A percentile compares a stretch with the other conserved stretches of the same genome.
phyloP scores from a whole-genome alignment of 371 early-diverging fungal species.

The Cokeromyces recurvatus region DNA sequence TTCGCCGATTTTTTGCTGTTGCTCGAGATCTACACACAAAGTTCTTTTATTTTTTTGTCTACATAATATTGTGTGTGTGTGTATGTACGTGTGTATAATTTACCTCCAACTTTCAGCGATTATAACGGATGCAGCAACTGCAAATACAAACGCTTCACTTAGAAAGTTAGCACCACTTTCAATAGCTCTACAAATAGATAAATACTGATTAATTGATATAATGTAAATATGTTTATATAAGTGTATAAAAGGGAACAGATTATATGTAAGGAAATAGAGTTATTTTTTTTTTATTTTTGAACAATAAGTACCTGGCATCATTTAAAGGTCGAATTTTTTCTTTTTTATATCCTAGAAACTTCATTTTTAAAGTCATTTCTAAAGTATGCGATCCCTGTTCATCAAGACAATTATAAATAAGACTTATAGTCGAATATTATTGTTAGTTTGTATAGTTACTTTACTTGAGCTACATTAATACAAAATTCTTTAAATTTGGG shows the following conservation, averaged over 20 bases:
- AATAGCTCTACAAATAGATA: slow-evolving; percentile 55
- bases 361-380: slow-evolving; percentile 83
- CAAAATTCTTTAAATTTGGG: slow-evolving; percentile 71
- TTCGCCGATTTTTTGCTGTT: slow-evolving; percentile 59
- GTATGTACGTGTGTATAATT: no score
- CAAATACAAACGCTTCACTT: slow-evolving; percentile 81
- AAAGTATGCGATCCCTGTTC: slow-evolving; percentile 54
- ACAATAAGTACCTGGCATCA: slow-evolving; percentile 65
- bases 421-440: neutral
- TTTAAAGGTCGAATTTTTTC: slow-evolving; percentile 81
- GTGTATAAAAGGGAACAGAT: no score
- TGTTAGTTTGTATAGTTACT: neutral
- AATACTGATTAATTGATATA: no score
- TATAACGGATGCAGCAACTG: slow-evolving; percentile 78
- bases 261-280: neutral
- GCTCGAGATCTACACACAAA: slow-evolving; percentile 55
- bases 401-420: neutral
- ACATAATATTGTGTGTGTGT: no score
- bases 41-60: no score
- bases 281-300: neutral
- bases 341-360: slow-evolving; percentile 72
- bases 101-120: slow-evolving; percentile 63
- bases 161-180: slow-evolving; percentile 88
- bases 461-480: slow-evolving; percentile 78
- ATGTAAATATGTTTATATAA: no score